Evolutionary conservation across 768 basidiomycete species (phyloP).

Genomic region (Amyloporia xantha): DNA sequence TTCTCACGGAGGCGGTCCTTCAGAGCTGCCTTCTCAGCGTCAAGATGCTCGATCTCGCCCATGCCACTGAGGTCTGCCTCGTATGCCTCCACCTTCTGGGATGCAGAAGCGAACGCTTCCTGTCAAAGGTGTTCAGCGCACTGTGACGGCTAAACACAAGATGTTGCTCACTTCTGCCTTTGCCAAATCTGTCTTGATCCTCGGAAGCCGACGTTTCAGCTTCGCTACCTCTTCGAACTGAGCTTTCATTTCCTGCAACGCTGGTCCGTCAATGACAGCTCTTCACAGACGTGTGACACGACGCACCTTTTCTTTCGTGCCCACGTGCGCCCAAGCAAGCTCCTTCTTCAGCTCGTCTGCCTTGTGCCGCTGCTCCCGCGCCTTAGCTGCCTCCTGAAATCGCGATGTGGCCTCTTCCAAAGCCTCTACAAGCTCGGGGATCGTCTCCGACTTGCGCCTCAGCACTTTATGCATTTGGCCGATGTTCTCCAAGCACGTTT

Average conservation of each 20-base stretch:
- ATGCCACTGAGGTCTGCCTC: constrained; percentile 36
- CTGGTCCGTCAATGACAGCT: constrained; percentile 3
- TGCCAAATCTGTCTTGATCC: constrained; percentile 33
- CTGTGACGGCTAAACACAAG: neutral
- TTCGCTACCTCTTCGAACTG: constrained; percentile 38
- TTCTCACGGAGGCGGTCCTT: no score
- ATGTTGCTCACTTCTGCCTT: constrained; percentile 35
- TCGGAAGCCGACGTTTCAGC: constrained; percentile 30
- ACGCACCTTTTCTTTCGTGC: constrained; percentile 57
- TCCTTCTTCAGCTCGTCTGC: constrained; percentile 70
- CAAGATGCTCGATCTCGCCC: constrained; percentile 41
- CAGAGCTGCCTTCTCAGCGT: constrained; percentile 27
- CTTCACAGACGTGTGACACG: constrained; percentile 15
- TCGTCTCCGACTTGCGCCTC: constrained; percentile 61
- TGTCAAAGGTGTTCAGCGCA: constrained; percentile 11
- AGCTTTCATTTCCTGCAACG: constrained; percentile 35
- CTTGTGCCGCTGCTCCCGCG: constrained; percentile 62
- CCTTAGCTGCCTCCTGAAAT: constrained; percentile 69
- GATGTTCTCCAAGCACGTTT: constrained; percentile 67
- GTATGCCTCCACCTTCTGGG: constrained; percentile 28
- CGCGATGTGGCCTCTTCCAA: constrained; percentile 51
- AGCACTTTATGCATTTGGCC: constrained; percentile 59
- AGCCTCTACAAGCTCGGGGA: constrained; percentile 67
- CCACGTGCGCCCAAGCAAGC: constrained; percentile 84
- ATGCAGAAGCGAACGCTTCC: constrained; percentile 28